Evolutionary conservation across 495 filamentous ascomycete species (phyloP).

Genomic region (Podospora didyma): DNA sequence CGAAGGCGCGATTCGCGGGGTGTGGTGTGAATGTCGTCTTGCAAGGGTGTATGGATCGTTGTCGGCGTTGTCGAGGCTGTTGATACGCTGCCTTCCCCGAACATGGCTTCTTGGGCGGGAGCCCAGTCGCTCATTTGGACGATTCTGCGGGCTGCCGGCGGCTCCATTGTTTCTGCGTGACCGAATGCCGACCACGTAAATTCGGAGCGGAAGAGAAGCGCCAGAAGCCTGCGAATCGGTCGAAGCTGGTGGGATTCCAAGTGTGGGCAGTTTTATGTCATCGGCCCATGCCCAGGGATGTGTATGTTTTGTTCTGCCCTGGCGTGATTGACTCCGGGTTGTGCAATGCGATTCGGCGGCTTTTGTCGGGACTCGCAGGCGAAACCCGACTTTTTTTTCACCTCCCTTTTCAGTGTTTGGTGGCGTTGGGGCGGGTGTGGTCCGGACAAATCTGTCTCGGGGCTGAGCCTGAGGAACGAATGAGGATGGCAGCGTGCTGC

Average conservation of each 20-base stretch:
- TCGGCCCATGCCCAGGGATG: slow-evolving; percentile 10
- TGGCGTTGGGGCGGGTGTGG: slow-evolving; percentile 8
- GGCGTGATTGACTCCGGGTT: not conserved
- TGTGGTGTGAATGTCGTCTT: slow-evolving; percentile 8
- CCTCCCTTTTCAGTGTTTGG: slow-evolving; percentile 4
- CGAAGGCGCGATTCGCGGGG: slow-evolving; percentile 17
- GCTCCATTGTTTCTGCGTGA: slow-evolving; percentile 1
- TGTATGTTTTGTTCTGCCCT: not conserved
- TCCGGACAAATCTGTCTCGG: not conserved
- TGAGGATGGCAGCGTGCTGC: slow-evolving; percentile 9
- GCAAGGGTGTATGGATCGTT: slow-evolving; percentile 2
- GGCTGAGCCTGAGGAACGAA: slow-evolving; percentile 3
- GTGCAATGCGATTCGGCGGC: not conserved
- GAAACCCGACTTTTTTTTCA: not conserved
- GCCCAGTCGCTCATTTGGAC: slow-evolving; percentile 35
- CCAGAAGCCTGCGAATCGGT: slow-evolving; percentile 1
- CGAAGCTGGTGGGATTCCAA: slow-evolving; percentile 2
- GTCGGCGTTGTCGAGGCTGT: too few species aligned
- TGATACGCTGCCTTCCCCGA: slow-evolving; percentile 4
- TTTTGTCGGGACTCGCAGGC: not conserved
- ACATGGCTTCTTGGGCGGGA: slow-evolving; percentile 26
- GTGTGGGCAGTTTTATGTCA: slow-evolving; percentile 1
- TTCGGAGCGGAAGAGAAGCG: not conserved
- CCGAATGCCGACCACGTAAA: not conserved
- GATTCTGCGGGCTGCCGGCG: slow-evolving; percentile 17